Evolutionary conservation across 2,329 filamentous ascomycete species (phyloP).

Genomic region (Fusarium nygamai): DNA sequence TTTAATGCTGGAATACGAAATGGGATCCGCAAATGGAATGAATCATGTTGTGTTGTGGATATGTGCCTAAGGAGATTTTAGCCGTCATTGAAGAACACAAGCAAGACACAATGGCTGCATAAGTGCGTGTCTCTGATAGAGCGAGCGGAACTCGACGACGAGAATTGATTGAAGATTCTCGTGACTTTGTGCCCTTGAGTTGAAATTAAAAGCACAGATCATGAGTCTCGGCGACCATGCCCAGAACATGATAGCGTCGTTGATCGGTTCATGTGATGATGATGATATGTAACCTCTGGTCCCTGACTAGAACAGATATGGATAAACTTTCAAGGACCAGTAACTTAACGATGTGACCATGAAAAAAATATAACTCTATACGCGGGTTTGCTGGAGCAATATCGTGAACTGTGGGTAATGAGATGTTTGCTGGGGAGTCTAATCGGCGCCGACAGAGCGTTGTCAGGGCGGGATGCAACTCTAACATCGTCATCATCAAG

Average conservation of each 20-base stretch:
- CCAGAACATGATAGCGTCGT: constrained; percentile 10
- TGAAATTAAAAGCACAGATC: constrained; percentile 21
- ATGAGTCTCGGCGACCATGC: constrained; percentile 19
- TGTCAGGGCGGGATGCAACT: constrained; percentile 24
- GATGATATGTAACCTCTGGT: constrained; percentile 18
- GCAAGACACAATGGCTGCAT: neutral
- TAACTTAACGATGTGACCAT: neutral
- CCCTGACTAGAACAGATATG: constrained; percentile 30
- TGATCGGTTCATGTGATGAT: constrained; percentile 28
- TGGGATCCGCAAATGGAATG: neutral
- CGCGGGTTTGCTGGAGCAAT: neutral
- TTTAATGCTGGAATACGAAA: constrained; percentile 20
- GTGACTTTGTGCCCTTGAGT: neutral
- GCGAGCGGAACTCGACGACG: neutral
- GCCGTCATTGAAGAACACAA: neutral
- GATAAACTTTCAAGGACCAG: constrained; percentile 14
- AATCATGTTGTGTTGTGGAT: constrained; percentile 13
- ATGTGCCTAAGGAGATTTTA: neutral
- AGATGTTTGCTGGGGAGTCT: constrained; percentile 1
- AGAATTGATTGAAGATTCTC: neutral
- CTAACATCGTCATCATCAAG: constrained; percentile 23
- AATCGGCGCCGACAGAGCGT: constrained; percentile 2
- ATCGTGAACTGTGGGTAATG: constrained; percentile 8
- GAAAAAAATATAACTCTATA: neutral
- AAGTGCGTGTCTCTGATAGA: neutral